Evolutionary conservation across 257 asterid genomes (phyloP), one percentile per base, ranked within the genome.

Genomic region (Plantago ovata): DNA sequence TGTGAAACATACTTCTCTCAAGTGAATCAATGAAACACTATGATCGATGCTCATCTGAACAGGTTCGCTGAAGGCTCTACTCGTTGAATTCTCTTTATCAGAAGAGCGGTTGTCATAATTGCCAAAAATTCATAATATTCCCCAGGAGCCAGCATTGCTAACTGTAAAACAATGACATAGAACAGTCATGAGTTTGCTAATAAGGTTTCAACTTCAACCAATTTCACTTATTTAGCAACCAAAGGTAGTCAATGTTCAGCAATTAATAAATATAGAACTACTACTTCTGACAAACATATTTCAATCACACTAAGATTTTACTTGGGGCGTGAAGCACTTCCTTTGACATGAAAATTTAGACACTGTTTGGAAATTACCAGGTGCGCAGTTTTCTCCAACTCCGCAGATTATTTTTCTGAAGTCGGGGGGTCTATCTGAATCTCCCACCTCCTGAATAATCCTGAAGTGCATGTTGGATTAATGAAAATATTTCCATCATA

Each of bases 91-190:
- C 53, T 84, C 97, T 69, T 84, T 89, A 7, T 60, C 63, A 72
- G 84, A 59, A 20, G 80, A 10, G 42, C 95, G 92, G 67, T 68
- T 72, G 43, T 74, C 83, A 21, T 78, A 66, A 42, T 93, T 75
- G 56, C 99, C 97, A 68, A 93, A 89, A 53, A 93, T 89, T 24
- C 97, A 86, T 64, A 97, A 81, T 71, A 93, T 86, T 55, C 99
- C 95, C 97, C 99, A 92, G 59, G 69, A 86, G 69, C 80, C 83
- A 58, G 79, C 23, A 69, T 63, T 81, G 70, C 63, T 72, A 62
- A 72, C 95, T 84, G 83, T 60, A 19, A 19, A 67, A 67, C 23
- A 42, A 67, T 41, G 12, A 3, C 12, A 33, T 3, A 47, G 57
- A 58, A 48, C 43, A 49, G 32, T 56, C 60, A 16, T 16, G 38